These are phyloP conservation scores for Rhododendron williamsianum DNA, from an alignment of 148 eudicot genomes.

Conservation along the genomic window DNA sequence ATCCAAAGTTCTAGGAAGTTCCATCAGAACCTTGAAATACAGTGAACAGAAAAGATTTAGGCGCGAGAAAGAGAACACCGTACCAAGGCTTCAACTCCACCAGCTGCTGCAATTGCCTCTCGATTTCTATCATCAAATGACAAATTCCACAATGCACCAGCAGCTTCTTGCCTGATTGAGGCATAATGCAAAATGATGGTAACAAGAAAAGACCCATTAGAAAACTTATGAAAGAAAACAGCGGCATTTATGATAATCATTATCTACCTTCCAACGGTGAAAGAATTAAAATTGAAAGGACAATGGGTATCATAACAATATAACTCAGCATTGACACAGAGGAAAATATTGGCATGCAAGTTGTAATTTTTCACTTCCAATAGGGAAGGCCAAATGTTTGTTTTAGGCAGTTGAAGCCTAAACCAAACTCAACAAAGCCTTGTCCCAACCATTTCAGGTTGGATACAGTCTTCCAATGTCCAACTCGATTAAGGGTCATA, in stretches of 20 bases:
- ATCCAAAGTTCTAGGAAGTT: slow-evolving; percentile 1
- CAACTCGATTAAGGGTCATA: neutral
- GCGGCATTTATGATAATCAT: neutral
- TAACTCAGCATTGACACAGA: neutral
- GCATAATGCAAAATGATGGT: neutral
- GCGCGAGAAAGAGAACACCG: slow-evolving; percentile 13
- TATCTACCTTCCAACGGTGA: neutral
- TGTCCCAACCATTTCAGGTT: neutral
- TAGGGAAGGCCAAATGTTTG: neutral
- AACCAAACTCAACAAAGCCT: neutral
- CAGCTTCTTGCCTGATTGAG: slow-evolving; percentile 90
- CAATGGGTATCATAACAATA: neutral
- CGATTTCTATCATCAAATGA: slow-evolving; percentile 96
- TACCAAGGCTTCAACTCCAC: slow-evolving; percentile 99
- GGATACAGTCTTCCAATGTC: too few species aligned
- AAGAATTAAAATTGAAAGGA: neutral
- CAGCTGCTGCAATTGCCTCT: slow-evolving; percentile 89
- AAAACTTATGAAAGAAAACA: neutral
- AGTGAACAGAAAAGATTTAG: neutral
- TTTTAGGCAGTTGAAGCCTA: neutral
- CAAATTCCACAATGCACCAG: slow-evolving; percentile 97
- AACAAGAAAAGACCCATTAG: neutral
- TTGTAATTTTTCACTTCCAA: neutral
- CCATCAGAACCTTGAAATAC: neutral
- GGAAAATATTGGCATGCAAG: neutral